These are phyloP conservation scores for Hylodesmum podocarpum DNA, from an alignment of 306 rosid species.

Conservation along the genomic window DNA sequence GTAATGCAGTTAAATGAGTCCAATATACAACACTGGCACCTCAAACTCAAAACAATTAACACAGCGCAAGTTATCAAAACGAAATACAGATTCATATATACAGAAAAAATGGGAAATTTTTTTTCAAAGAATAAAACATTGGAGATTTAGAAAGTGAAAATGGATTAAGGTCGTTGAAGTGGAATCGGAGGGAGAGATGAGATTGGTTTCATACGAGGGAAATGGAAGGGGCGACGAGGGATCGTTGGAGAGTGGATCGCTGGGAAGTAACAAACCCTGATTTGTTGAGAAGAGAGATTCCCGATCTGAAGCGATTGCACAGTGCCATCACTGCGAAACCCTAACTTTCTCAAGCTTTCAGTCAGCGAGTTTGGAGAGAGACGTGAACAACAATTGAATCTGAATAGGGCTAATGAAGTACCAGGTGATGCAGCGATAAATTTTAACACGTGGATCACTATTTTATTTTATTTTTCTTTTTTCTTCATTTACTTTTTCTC, in stretches of 20 bases:
- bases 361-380: slow-evolving; percentile 6
- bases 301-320: slow-evolving; percentile 62
- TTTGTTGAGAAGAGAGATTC: slow-evolving; percentile 51
- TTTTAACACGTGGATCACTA: background rate
- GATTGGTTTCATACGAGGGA: slow-evolving; percentile 42
- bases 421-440: background rate
- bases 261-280: slow-evolving; percentile 38
- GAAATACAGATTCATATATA: too few species aligned
- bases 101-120: too few species aligned
- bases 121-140: background rate
- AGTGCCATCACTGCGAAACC: slow-evolving; percentile 66
- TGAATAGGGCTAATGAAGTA: background rate
- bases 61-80: background rate
- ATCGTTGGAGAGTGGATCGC: slow-evolving; percentile 45
- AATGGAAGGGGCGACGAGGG: slow-evolving; percentile 41
- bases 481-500: background rate
- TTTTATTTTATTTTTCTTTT: background rate
- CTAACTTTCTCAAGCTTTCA: slow-evolving; percentile 34
- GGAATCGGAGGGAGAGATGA: background rate
- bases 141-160: background rate
- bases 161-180: background rate
- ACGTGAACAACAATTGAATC: background rate
- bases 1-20: background rate
- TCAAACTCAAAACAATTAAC: background rate
- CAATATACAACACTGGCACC: background rate